A percentile compares a stretch with the other conserved stretches of the same genome.
Conservation (phyloP, 2,329 filamentous ascomycete species). For the Hypoxylon sp. region DNA sequence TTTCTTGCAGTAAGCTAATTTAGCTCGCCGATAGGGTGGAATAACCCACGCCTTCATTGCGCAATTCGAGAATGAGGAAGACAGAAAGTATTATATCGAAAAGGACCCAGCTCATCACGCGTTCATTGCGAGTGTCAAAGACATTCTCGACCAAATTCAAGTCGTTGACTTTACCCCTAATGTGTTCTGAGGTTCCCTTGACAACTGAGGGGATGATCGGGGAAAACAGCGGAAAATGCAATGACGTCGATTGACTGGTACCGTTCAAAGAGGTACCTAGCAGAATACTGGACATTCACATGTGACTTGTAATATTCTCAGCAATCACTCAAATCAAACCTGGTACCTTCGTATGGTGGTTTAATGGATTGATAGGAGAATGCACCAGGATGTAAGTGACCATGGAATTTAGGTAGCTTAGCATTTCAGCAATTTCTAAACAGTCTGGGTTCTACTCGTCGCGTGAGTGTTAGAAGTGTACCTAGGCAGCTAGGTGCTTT, state of each 20-base stretch:
- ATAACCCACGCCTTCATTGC: conserved; percentile 76
- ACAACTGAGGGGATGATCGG: conserved; percentile 1
- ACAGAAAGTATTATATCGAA: conserved; percentile 75
- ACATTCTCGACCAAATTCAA: conserved; percentile 63
- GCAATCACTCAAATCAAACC: neutral
- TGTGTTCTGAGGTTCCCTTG: conserved; percentile 44
- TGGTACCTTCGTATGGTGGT: neutral
- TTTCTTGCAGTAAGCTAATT: conserved; percentile 6
- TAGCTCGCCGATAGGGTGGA: conserved; percentile 60
- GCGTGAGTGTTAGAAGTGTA: conserved; percentile 1
- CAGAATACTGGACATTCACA: neutral
- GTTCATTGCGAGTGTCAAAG: conserved; percentile 65
- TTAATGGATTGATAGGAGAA: neutral
- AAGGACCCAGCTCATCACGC: conserved; percentile 72
- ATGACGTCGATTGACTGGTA: conserved; percentile 32
- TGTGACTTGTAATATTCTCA: conserved; percentile 3
- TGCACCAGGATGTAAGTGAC: neutral
- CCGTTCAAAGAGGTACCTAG: no score
- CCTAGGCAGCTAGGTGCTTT: conserved; percentile 1
- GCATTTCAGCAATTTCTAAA: neutral
- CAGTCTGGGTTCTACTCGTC: conserved; percentile 6
- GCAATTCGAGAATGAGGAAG: conserved; percentile 72
- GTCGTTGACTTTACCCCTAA: conserved; percentile 70
- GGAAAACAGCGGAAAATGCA: conserved; percentile 11
- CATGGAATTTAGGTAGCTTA: neutral